Evolutionary conservation across 202 grass and related monocot species (phyloP), one percentile per base, ranked within the genome.

Genomic region (Saccharum hybrid): DNA sequence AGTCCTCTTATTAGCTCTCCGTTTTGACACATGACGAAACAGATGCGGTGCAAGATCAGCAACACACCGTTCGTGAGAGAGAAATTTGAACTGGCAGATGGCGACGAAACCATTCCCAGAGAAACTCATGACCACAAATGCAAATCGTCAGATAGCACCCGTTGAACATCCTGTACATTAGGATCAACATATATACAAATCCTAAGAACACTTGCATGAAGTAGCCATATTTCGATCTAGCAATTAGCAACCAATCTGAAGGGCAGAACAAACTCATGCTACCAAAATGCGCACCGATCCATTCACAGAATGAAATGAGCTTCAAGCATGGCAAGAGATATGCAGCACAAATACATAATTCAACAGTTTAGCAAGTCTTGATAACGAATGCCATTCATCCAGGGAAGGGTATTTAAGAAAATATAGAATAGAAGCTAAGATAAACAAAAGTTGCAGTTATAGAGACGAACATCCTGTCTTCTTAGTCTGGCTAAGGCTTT

Each of bases 391-490:
- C 0, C 68, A 74, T 86, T 79, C 51, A 54, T 78, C 74, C 38
- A 68, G 12, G 21, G 2, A 68, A 45, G 68, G 19, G 74, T 37
- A 54, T 61, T 63, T 63, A 64, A 59, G 52, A 19, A 71, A 23
- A 74, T 12, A 57, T 37, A 52, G 6, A 31, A 63, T 9, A 37
- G 10, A 64, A 54, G 1, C 51, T 51, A 82, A 64, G 5, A 15
- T 49, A 85, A 72, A 83, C 34, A 39, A 10, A 21, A 36, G 43
- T 6, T 13, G 67, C 13, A 12, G 37, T 39, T 64, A 66, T 1
- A 51, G 6, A 0, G 8, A 69, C 52, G 6, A 54, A 70, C 42
- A 86, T 71, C 80, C 84, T 26, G 63, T 68, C 63, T 69, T 80
- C 15, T 26, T 63, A 49, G 15, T 61, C 59, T 22, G 8, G 38